Evolutionary conservation across 805 yeast genomes (phyloP).

Genomic region (Ogataea methylovora): DNA sequence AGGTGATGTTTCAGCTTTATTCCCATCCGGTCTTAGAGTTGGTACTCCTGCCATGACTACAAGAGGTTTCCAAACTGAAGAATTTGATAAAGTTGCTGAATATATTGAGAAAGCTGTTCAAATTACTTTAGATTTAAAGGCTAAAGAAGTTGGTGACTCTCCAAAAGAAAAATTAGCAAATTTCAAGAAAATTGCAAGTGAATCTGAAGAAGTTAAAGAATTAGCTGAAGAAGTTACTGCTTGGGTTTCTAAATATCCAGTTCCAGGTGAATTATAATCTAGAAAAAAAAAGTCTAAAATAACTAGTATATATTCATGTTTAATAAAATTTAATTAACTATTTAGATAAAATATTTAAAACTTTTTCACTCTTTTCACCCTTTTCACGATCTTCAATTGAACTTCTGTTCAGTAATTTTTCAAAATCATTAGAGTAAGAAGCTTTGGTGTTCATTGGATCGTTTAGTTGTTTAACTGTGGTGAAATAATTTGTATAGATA

Average conservation of each 20-base stretch:
- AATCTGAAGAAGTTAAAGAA: slow-evolving; percentile 49
- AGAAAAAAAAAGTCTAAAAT: neutral
- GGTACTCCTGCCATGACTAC: slow-evolving; percentile 99
- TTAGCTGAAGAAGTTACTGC: slow-evolving; percentile 59
- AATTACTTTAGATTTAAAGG: slow-evolving; percentile 55
- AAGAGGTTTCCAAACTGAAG: slow-evolving; percentile 77
- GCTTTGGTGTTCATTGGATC: slow-evolving; percentile 52
- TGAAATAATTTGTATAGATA: slow-evolving; percentile 72
- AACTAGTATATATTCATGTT: neutral
- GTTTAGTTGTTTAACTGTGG: slow-evolving; percentile 38
- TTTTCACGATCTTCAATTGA: slow-evolving; percentile 27
- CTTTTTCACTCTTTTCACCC: slow-evolving; percentile 12
- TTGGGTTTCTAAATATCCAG: slow-evolving; percentile 76
- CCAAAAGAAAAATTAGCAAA: slow-evolving; percentile 55
- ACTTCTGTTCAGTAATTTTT: slow-evolving; percentile 31
- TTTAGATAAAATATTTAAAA: slow-evolving; percentile 11
- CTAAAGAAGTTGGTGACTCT: slow-evolving; percentile 47
- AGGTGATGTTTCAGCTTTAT: slow-evolving; percentile 91
- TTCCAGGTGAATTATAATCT: slow-evolving; percentile 66
- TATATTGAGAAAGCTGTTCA: slow-evolving; percentile 76
- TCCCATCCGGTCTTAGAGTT: slow-evolving; percentile 93
- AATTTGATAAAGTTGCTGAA: slow-evolving; percentile 72
- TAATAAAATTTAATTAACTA: no score
- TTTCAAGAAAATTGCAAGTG: slow-evolving; percentile 66
- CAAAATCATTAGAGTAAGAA: slow-evolving; percentile 39